Percentiles rank a stretch among this genome's conserved stretches.
phyloP scores from a whole-genome alignment of 1,284 basidiomycete species.

The Ceratobasidium sp. region DNA sequence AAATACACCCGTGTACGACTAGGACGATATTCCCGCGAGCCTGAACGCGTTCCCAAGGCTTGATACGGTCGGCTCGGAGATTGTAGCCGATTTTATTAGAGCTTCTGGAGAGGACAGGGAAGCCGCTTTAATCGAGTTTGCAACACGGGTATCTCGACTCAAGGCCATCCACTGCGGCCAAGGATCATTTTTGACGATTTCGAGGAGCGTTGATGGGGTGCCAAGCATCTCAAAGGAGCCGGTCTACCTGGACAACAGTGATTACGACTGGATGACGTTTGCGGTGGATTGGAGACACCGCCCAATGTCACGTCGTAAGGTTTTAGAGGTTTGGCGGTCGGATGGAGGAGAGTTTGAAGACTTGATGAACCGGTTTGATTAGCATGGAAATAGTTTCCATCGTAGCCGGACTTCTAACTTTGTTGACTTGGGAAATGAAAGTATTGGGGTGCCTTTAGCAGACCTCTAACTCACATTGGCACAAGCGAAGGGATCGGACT shows the following conservation, averaged over 20 bases:
- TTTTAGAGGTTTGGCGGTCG: neutral
- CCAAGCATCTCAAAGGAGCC: neutral
- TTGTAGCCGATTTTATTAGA: conserved; percentile 5
- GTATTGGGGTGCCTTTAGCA: too few species aligned
- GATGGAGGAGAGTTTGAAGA: neutral
- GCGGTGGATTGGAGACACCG: conserved; percentile 30
- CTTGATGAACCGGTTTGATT: neutral
- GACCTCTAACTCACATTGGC: too few species aligned
- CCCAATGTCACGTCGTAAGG: conserved; percentile 4
- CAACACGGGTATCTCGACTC: conserved; percentile 6
- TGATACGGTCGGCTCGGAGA: conserved; percentile 6
- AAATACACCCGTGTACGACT: neutral
- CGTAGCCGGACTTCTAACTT: too few species aligned
- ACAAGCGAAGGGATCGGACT: too few species aligned
- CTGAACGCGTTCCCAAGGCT: conserved; percentile 20
- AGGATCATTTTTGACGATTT: neutral
- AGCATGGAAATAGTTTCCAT: neutral
- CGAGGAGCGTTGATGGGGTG: neutral
- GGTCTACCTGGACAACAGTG: conserved; percentile 11
- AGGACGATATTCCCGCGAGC: conserved; percentile 19
- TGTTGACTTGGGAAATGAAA: too few species aligned
- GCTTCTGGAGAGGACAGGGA: neutral
- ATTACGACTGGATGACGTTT: conserved; percentile 29
- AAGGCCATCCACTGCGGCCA: conserved; percentile 5
- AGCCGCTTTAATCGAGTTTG: conserved; percentile 3